These are phyloP conservation scores for Trichoderma virens DNA, from an alignment of 495 filamentous ascomycete species.

Conservation along the genomic window DNA sequence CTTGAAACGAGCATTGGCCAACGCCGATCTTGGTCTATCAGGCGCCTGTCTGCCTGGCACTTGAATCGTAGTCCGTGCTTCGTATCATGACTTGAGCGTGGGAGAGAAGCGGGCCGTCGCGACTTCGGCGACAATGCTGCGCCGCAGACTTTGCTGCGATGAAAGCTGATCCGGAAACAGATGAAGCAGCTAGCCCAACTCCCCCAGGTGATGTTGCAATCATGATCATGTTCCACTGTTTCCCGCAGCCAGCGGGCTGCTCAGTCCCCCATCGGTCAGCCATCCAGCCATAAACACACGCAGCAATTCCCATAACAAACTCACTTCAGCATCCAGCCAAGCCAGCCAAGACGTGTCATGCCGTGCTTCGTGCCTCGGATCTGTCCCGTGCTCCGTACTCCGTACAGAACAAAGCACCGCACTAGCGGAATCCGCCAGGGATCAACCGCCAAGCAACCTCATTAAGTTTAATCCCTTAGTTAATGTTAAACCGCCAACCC, in stretches of 20 bases:
- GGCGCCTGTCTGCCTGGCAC: background rate
- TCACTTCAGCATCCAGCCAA: too few relatives aligned
- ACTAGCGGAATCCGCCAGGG: background rate
- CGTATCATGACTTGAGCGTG: background rate
- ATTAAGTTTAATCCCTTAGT: background rate
- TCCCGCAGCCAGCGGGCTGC: background rate
- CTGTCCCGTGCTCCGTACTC: background rate
- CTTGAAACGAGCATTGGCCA: background rate
- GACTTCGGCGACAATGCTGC: background rate
- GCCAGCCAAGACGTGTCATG: background rate
- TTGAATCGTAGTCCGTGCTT: background rate
- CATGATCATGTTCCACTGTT: background rate
- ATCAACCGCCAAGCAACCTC: background rate
- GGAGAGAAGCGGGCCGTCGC: background rate
- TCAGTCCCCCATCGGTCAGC: too few relatives aligned
- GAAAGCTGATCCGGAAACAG: background rate
- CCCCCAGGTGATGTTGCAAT: background rate
- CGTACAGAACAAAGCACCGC: background rate
- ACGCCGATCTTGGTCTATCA: slow-evolving; percentile 1
- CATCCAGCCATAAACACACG: background rate
- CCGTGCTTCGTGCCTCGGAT: background rate
- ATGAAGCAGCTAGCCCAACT: background rate
- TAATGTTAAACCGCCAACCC: background rate
- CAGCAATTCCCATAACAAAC: background rate
- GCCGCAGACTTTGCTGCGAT: background rate